These are phyloP conservation scores for Podospora conica DNA, from an alignment of 495 filamentous ascomycete species.

Conservation along the genomic window DNA sequence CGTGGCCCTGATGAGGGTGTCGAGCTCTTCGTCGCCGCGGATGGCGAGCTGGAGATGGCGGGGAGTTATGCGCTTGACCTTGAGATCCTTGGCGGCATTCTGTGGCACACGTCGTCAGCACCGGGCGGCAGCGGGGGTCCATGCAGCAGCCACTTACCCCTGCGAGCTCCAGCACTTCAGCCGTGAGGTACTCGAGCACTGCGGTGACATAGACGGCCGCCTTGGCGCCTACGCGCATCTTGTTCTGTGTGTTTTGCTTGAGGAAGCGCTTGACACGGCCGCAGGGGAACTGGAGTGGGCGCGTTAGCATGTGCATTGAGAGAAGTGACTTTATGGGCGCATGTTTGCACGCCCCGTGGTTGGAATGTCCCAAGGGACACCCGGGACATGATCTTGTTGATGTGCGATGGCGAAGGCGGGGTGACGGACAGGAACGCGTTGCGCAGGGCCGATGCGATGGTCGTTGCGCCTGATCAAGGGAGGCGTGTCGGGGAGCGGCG, in stretches of 20 bases:
- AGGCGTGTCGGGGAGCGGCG: background rate
- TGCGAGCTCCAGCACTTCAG: constrained; percentile 96
- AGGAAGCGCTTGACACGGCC: constrained; percentile 99
- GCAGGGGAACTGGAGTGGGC: constrained; percentile 76
- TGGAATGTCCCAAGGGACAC: background rate
- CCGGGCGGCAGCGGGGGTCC: constrained; percentile 2
- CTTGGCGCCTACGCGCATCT: constrained; percentile 99
- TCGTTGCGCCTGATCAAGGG: background rate
- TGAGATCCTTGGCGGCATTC: constrained; percentile 98
- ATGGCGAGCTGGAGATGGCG: constrained; percentile 97
- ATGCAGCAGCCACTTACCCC: constrained; percentile 50
- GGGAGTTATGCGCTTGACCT: constrained; percentile 99
- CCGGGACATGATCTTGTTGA: background rate
- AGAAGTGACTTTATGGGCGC: background rate
- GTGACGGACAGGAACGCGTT: background rate
- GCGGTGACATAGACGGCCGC: constrained; percentile 98
- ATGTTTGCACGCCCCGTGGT: background rate
- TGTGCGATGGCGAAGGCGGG: background rate
- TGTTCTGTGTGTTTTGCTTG: constrained; percentile 98
- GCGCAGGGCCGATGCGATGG: background rate
- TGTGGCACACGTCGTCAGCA: constrained; percentile 20
- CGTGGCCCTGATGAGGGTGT: constrained; percentile 93
- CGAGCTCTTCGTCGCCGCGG: constrained; percentile 95
- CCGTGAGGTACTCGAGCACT: constrained; percentile 95
- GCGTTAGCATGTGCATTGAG: background rate